Percentiles rank a stretch among this genome's conserved stretches.
Evolutionary conservation across 2,329 filamentous ascomycete genomes (phyloP).

Genomic region (Fusarium sp.): DNA sequence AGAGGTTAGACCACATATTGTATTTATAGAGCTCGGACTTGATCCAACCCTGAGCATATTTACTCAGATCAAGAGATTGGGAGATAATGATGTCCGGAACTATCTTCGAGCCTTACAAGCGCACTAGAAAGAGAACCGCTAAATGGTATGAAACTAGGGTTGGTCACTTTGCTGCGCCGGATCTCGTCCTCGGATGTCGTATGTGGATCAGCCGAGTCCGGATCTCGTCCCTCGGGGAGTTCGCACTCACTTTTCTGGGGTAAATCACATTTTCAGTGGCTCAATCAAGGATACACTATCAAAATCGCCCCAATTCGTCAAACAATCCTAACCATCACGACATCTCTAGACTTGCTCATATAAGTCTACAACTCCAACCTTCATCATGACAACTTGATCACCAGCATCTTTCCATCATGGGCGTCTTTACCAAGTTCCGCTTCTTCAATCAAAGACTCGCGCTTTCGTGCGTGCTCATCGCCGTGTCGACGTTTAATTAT

Average conservation of each 20-base stretch:
- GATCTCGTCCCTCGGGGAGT: conserved; percentile 13
- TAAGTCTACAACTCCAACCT: no score
- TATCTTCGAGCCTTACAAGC: no score
- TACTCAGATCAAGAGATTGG: no score
- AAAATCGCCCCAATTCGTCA: conserved; percentile 19
- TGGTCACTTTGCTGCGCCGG: background rate
- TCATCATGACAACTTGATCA: no score
- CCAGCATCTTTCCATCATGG: no score
- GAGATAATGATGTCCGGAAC: no score
- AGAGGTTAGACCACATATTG: no score
- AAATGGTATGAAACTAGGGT: no score
- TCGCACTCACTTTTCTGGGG: background rate
- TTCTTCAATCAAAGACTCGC: conserved; percentile 44
- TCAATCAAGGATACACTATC: background rate
- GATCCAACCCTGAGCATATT: no score
- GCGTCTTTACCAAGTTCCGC: conserved; percentile 38
- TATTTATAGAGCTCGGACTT: no score
- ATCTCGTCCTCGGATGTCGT: conserved; percentile 18
- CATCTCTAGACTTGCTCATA: no score
- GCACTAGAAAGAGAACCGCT: no score
- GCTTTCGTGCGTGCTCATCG: conserved; percentile 47
- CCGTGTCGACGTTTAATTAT: conserved; percentile 56
- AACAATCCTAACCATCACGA: conserved; percentile 39
- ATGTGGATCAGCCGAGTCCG: background rate
- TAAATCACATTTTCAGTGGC: background rate